These are phyloP conservation scores for Yamagishiella unicocca DNA, from an alignment of 139 green algal species.

Conservation along the genomic window DNA sequence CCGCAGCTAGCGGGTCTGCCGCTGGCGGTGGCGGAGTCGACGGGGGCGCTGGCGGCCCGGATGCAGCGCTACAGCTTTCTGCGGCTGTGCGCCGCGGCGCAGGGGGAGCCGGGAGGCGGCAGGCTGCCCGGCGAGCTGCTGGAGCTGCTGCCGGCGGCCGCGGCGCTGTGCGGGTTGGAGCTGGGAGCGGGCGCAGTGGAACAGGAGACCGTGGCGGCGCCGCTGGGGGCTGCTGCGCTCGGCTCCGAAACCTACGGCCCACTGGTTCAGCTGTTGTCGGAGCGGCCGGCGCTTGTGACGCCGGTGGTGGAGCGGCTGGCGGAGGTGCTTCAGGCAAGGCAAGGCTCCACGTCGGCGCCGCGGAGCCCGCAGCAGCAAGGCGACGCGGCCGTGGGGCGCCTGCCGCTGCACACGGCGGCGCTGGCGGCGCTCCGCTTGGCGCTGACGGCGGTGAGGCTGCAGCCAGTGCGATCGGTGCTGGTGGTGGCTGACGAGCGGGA, in stretches of 20 bases:
- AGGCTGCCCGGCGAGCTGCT: neutral
- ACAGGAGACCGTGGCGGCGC: neutral
- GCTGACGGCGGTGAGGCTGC: neutral
- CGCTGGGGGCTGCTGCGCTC: no score
- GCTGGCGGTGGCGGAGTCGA: neutral
- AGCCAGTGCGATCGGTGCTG: constrained; percentile 3
- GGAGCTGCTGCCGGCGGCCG: neutral
- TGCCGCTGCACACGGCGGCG: constrained; percentile 11
- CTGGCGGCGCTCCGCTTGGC: constrained; percentile 18
- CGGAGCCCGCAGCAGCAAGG: no score
- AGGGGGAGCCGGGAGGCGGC: constrained; percentile 5
- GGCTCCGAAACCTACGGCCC: neutral
- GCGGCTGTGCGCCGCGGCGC: constrained; percentile 15
- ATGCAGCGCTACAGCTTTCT: constrained; percentile 45
- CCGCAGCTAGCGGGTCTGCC: constrained; percentile 24
- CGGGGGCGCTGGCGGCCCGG: neutral
- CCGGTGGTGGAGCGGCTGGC: constrained; percentile 25
- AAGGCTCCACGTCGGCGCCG: no score
- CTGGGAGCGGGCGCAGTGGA: neutral
- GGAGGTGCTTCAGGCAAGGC: neutral
- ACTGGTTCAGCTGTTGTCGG: constrained; percentile 7
- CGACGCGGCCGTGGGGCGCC: neutral
- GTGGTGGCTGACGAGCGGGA: neutral
- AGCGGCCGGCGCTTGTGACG: neutral
- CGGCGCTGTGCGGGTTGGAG: constrained; percentile 16